Conservation (phyloP, 2,329 filamentous ascomycete species). For the Nectriaceae sp. region DNA sequence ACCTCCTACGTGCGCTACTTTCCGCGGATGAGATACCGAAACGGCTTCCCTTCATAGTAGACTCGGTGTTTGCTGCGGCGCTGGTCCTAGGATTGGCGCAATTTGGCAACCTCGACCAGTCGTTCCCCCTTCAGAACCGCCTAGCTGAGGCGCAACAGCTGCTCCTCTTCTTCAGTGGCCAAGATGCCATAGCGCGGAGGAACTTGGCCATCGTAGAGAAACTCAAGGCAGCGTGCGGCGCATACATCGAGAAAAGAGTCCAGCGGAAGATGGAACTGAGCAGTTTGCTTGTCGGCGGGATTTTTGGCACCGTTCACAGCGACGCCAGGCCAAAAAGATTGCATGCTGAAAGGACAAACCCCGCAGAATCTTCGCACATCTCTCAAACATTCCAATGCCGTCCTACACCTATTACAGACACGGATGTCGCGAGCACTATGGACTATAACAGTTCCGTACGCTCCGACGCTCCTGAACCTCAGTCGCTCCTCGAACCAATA, state of each 20-base stretch:
- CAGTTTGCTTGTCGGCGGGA: conserved; percentile 22
- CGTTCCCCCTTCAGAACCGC: conserved; percentile 32
- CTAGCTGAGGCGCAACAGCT: conserved; percentile 23
- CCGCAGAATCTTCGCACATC: background rate
- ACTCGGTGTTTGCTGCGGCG: conserved; percentile 46
- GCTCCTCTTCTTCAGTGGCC: conserved; percentile 22
- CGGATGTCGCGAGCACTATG: too few relatives aligned
- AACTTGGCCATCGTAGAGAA: conserved; percentile 26
- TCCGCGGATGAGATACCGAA: conserved; percentile 38
- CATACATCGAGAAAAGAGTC: conserved; percentile 23
- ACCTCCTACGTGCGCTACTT: conserved; percentile 39
- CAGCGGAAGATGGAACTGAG: conserved; percentile 25
- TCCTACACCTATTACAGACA: too few relatives aligned
- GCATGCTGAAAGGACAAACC: conserved; percentile 3
- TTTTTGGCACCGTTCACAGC: conserved; percentile 25
- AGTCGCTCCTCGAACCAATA: background rate
- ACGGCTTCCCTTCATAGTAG: conserved; percentile 46
- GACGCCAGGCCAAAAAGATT: conserved; percentile 10
- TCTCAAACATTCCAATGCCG: too few relatives aligned
- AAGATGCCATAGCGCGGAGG: conserved; percentile 23
- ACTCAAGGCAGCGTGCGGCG: conserved; percentile 23
- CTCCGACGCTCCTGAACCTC: background rate
- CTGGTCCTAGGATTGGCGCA: conserved; percentile 46
- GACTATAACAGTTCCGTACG: background rate
- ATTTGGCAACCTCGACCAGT: conserved; percentile 45